Evolutionary conservation across 75 land plant species (phyloP).

Genomic region (Chamaecyparis obtusa): DNA sequence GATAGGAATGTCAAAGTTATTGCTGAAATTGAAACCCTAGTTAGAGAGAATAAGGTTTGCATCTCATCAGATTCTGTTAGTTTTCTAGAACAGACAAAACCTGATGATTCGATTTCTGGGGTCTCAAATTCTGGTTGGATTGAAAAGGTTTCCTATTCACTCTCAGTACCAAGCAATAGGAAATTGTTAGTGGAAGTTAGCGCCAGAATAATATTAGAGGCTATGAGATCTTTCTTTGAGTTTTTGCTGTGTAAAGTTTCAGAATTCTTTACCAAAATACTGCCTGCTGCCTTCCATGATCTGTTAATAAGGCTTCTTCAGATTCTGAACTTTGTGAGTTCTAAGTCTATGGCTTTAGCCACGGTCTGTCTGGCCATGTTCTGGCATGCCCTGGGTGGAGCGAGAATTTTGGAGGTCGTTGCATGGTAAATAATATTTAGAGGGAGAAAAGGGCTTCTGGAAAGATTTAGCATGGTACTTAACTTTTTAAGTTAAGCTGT

Average conservation of each 20-base stretch:
- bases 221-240: constrained; percentile 64
- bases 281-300: constrained; percentile 22
- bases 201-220: constrained; percentile 60
- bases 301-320: constrained; percentile 31
- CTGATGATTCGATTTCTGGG: not conserved
- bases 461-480: not conserved
- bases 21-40: not conserved
- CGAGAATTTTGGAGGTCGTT: constrained; percentile 18
- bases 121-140: constrained; percentile 29
- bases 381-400: constrained; percentile 39
- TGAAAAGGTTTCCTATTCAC: constrained; percentile 40
- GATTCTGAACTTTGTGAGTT: constrained; percentile 34
- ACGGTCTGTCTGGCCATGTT: constrained; percentile 66
- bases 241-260: constrained; percentile 39
- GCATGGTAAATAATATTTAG: not conserved
- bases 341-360: constrained; percentile 45
- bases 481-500: not conserved
- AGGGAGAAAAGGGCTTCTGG: not conserved
- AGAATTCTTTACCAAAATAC: constrained; percentile 28
- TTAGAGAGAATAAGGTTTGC: not conserved
- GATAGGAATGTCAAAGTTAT: not conserved
- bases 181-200: constrained; percentile 69
- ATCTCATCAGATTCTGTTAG: not conserved
- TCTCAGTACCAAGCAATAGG: constrained; percentile 77
- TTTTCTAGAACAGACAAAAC: not conserved